These are phyloP conservation scores for Cordyceps pruinosa DNA, from an alignment of 2,329 filamentous ascomycete species.

Conservation along the genomic window DNA sequence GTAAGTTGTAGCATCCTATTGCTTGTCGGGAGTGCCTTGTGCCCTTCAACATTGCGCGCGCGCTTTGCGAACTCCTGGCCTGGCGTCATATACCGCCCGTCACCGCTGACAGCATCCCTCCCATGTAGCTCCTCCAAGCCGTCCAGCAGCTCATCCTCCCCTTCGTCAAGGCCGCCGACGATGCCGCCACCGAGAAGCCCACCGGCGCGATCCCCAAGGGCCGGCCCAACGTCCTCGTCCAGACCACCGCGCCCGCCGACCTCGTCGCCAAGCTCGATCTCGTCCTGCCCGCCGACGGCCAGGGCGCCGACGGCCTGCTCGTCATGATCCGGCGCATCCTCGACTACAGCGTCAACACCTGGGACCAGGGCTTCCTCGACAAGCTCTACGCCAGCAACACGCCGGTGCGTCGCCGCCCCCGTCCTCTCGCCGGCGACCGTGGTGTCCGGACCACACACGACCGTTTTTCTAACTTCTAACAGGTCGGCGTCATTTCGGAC, in stretches of 20 bases:
- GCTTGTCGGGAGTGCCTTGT: too few relatives aligned
- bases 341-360: conserved; percentile 91
- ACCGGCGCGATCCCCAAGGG: conserved; percentile 42
- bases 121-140: conserved; percentile 55
- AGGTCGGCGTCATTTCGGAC: conserved; percentile 79
- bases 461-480: conserved; percentile 10
- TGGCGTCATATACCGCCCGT: too few relatives aligned
- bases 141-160: conserved; percentile 62
- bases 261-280: conserved; percentile 50
- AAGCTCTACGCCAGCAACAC: conserved; percentile 92
- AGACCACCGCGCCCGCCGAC: conserved; percentile 53
- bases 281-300: conserved; percentile 50
- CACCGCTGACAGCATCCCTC: neutral
- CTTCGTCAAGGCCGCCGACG: conserved; percentile 65
- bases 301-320: conserved; percentile 67
- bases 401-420: conserved; percentile 49
- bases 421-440: too few relatives aligned
- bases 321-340: conserved; percentile 64
- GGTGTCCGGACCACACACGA: neutral
- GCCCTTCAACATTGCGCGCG: too few relatives aligned
- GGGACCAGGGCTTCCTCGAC: conserved; percentile 93
- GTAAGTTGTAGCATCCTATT: too few relatives aligned
- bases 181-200: conserved; percentile 44
- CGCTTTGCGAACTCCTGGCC: too few relatives aligned
- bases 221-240: conserved; percentile 53